Percentiles rank a stretch among this genome's conserved stretches.
Evolutionary conservation across 768 basidiomycete species (phyloP).

Genomic region (Hericium rajendrae): DNA sequence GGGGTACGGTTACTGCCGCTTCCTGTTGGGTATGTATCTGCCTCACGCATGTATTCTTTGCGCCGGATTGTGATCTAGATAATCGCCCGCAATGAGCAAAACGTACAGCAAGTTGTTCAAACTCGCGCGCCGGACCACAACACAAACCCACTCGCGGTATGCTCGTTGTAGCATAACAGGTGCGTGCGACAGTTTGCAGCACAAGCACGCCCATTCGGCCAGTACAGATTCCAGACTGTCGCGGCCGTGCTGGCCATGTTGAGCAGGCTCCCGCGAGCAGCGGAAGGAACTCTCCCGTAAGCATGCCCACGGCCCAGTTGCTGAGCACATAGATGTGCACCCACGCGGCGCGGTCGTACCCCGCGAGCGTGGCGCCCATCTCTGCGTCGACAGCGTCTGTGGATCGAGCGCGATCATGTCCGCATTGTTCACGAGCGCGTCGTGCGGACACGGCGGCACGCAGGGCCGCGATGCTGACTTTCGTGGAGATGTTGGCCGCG

Average conservation of each 20-base stretch:
- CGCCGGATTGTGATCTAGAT: too few species aligned
- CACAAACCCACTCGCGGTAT: too few species aligned
- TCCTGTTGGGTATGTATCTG: too few species aligned
- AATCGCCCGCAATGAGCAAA: too few species aligned
- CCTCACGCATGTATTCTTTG: too few species aligned
- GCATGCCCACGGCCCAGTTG: constrained; percentile 57
- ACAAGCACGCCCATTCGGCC: constrained; percentile 26
- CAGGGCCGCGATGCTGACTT: constrained; percentile 28
- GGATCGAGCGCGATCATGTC: constrained; percentile 37
- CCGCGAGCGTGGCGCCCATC: constrained; percentile 50
- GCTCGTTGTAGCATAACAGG: too few species aligned
- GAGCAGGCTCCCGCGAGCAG: constrained; percentile 22
- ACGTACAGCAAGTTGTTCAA: too few species aligned
- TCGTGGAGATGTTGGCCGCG: constrained; percentile 47
- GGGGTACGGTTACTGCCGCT: too few species aligned
- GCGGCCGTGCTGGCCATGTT: too few species aligned
- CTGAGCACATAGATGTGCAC: constrained; percentile 75
- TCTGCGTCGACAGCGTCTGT: constrained; percentile 34
- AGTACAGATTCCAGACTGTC: constrained; percentile 26
- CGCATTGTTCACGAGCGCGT: constrained; percentile 74
- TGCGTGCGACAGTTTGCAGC: too few species aligned
- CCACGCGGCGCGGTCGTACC: constrained; percentile 56
- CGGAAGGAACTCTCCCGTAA: constrained; percentile 67
- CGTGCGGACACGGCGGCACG: constrained; percentile 41
- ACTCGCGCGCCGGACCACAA: too few species aligned